Evolutionary conservation across 2,329 filamentous ascomycete genomes (phyloP), one percentile per base, ranked within the genome.

Genomic region (Fusarium sp.): DNA sequence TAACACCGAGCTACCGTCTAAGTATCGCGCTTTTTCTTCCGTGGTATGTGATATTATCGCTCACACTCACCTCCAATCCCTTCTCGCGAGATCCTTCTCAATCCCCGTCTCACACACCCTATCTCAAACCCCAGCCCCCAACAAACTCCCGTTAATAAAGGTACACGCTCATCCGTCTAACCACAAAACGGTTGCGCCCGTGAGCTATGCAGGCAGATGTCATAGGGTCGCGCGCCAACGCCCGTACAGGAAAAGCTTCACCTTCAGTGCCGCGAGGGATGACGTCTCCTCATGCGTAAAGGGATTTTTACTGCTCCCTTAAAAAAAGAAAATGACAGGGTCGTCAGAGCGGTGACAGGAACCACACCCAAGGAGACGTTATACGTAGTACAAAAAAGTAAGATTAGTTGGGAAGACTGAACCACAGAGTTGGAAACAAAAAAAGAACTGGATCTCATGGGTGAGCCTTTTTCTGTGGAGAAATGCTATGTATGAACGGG

Each of bases 121-220:
- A 19, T 7, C 11, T 13, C 10, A 30, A 30, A 30, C 28, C 28
- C 28, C 28, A 30, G 28, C 41, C 35, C 40, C 24, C 46, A 22
- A 43, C 28, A 33, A n/a, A 33, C 51, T 35, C 6, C 26, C 35
- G n/a, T 32, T 45, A 28, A 45, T 32, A 33, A 41, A 37, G 13
- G 26, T 28, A 47, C 15, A 26, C n/a, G 37, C 35, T 26, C 26
- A 30, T 15, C 22, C 32, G 24, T 62, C 56, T 63, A 64, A 47
- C 51, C 52, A 43, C 33, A 47, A 58, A 58, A 30, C 40, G 30
- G 35, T 24, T 20, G 33, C 24, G 20, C 32, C 41, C 43, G 32
- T 48, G 48, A 46, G 56, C 50, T 44, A 65, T 67, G 62, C 55
- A 67, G 30, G 28, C 48, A 56, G 57, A 68, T 71, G 70, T 72